These are phyloP conservation scores for Cryptococcus sp. DNA, from an alignment of 1,284 basidiomycete species.

Conservation along the genomic window DNA sequence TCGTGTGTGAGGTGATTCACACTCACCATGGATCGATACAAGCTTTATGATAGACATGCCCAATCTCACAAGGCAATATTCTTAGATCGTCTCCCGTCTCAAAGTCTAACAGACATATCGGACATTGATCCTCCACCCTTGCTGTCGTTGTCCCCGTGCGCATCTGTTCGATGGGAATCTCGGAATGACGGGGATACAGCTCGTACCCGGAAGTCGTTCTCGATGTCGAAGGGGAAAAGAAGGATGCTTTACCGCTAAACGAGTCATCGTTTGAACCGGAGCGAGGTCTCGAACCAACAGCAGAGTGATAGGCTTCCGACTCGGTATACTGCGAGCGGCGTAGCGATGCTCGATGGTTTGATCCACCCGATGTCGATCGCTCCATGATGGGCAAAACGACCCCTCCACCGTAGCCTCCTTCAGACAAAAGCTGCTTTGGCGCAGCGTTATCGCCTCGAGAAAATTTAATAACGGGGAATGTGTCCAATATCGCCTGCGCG, in stretches of 20 bases:
- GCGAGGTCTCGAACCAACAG: not conserved
- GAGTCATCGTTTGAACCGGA: not conserved
- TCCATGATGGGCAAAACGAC: not conserved
- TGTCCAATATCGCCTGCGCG: constrained; percentile 83
- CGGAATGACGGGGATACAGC: not conserved
- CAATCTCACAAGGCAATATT: constrained; percentile 79
- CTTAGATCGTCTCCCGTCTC: constrained; percentile 85
- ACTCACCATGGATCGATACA: constrained; percentile 48
- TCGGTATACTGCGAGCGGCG: not conserved
- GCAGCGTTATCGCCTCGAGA: constrained; percentile 36
- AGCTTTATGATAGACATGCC: constrained; percentile 75
- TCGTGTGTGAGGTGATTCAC: not conserved
- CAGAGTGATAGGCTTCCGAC: too few species aligned
- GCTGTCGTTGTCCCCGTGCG: not conserved
- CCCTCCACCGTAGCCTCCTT: constrained; percentile 8
- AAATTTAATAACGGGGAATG: constrained; percentile 88
- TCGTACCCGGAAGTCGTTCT: not conserved
- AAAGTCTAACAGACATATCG: constrained; percentile 89
- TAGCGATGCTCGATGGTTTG: too few species aligned
- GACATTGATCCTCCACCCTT: constrained; percentile 65
- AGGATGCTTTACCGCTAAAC: not conserved
- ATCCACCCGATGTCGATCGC: not conserved
- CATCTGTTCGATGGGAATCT: not conserved
- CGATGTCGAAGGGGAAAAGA: not conserved
- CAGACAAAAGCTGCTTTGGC: constrained; percentile 18